Conservation (phyloP, 257 asterid genomes). For the Euphrasia confusa region DNA sequence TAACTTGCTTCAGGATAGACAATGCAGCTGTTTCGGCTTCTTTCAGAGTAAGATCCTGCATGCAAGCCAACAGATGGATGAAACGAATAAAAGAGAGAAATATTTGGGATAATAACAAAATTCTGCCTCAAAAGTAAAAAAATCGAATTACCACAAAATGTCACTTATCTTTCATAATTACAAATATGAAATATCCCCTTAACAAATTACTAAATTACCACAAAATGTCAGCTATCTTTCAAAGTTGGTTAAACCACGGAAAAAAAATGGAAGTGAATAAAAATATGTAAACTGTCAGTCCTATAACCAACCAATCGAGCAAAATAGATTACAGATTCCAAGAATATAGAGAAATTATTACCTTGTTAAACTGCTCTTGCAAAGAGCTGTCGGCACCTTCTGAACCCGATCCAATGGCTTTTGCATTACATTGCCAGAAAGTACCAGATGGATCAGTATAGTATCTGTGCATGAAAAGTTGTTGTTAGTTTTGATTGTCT, state of each 20-base stretch:
- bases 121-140: neutral
- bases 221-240: too few species aligned
- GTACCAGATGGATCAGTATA: constrained; percentile 92
- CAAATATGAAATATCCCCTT: too few species aligned
- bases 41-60: constrained; percentile 58
- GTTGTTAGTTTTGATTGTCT: constrained; percentile 18
- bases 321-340: neutral
- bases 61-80: constrained; percentile 7
- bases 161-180: too few species aligned
- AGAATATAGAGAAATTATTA: constrained; percentile 20
- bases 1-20: constrained; percentile 74
- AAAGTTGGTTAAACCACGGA: too few species aligned
- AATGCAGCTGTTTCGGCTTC: constrained; percentile 82
- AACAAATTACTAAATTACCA: neutral
- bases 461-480: constrained; percentile 42
- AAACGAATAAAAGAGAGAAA: neutral
- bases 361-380: constrained; percentile 94
- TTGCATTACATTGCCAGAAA: constrained; percentile 95
- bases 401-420: constrained; percentile 95
- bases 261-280: neutral
- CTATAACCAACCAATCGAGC: neutral
- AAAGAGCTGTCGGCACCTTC: constrained; percentile 99
- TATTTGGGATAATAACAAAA: neutral
- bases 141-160: neutral
- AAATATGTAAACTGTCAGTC: neutral